Evolutionary conservation across 192 early-diverging fungal genomes (phyloP).

Genomic region (Backusella westeae): DNA sequence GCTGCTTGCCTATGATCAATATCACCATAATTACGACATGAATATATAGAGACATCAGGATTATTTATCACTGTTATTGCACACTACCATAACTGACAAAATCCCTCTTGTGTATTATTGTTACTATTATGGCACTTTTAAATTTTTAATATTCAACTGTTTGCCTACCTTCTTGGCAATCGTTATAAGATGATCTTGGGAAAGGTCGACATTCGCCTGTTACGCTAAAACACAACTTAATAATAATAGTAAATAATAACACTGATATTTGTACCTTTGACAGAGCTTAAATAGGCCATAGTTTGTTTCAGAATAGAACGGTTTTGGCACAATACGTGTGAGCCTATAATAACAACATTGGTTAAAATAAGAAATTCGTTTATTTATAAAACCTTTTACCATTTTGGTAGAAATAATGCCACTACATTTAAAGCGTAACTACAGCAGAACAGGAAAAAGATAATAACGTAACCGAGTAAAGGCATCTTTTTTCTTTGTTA

Average conservation of each 20-base stretch:
- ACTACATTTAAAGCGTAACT: conserved; percentile 25
- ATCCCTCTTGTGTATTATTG: conserved; percentile 10
- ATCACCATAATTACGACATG: neutral
- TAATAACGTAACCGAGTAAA: conserved; percentile 24
- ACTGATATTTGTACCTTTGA: conserved; percentile 17
- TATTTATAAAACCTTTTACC: conserved; percentile 2
- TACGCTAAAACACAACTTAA: conserved; percentile 8
- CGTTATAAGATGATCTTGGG: conserved; percentile 17
- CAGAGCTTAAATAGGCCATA: conserved; percentile 24
- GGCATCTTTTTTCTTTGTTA: conserved; percentile 8
- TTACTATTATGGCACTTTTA: neutral
- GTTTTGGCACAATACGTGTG: conserved; percentile 19
- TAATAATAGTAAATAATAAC: neutral
- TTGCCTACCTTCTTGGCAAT: conserved; percentile 22
- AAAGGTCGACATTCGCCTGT: conserved; percentile 28
- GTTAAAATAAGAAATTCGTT: neutral
- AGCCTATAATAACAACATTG: conserved; percentile 8
- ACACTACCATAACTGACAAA: conserved; percentile 21
- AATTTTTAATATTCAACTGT: neutral
- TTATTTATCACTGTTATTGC: neutral
- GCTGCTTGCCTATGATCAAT: conserved; percentile 12
- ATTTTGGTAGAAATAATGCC: conserved; percentile 22
- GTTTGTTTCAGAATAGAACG: conserved; percentile 28
- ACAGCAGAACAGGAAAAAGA: conserved; percentile 24
- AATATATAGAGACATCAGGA: neutral